These are phyloP conservation scores for Noccaea bulbosa DNA, from an alignment of 345 rosid genomes.

Conservation along the genomic window DNA sequence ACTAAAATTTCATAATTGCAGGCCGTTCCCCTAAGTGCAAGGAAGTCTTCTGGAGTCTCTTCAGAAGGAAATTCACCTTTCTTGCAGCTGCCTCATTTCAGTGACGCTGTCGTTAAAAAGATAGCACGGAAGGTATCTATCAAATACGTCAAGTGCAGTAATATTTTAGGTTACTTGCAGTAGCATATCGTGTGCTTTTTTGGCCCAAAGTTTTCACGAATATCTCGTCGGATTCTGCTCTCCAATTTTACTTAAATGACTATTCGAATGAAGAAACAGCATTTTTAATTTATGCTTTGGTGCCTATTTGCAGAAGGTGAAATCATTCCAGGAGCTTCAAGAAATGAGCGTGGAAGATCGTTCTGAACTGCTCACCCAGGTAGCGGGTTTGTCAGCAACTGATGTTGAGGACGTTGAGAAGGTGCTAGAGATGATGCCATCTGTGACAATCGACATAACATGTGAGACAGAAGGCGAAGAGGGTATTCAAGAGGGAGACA, in stretches of 20 bases:
- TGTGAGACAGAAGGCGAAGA: conserved; percentile 99
- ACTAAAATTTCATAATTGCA: conserved; percentile 42
- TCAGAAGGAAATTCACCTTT: conserved; percentile 91
- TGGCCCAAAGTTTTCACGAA: not conserved
- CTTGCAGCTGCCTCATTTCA: conserved; percentile 93
- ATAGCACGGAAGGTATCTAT: conserved; percentile 82
- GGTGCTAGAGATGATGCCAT: conserved; percentile 94
- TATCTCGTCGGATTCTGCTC: conserved; percentile 17
- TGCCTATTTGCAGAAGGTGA: conserved; percentile 72
- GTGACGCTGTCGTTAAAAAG: conserved; percentile 77
- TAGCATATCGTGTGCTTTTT: conserved; percentile 21
- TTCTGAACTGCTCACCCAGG: conserved; percentile 71
- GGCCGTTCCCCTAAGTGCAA: conserved; percentile 98
- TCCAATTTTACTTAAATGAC: conserved; percentile 17
- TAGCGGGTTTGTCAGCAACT: conserved; percentile 74
- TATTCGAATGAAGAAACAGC: conserved; percentile 7
- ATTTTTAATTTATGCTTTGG: not conserved
- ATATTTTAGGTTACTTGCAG: conserved; percentile 9
- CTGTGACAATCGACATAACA: conserved; percentile 70
- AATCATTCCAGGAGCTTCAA: conserved; percentile 79
- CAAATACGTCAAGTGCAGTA: conserved; percentile 24
- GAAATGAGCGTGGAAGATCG: conserved; percentile 78
- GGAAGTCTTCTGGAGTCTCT: conserved; percentile 87
- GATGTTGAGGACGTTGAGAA: conserved; percentile 77
- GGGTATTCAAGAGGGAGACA: conserved; percentile 94